phyloP scores from a whole-genome alignment of 2,329 filamentous ascomycete genomes.

The Xenosphaeropsis pyriputrescens region DNA sequence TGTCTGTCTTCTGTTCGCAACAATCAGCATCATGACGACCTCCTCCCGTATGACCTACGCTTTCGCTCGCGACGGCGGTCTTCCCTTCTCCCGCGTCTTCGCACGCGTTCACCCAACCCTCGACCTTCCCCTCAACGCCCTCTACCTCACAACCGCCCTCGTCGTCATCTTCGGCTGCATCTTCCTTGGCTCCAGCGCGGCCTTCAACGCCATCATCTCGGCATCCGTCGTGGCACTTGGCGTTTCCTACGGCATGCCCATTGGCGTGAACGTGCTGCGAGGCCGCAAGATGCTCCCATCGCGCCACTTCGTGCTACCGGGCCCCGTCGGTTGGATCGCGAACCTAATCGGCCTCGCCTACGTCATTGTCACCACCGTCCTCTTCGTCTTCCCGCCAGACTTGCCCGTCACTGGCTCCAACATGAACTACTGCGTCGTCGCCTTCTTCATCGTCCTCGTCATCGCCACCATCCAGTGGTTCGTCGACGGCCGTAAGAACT shows the following conservation, averaged over 20 bases:
- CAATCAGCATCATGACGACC: slow-evolving; percentile 34
- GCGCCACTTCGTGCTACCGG: slow-evolving; percentile 41
- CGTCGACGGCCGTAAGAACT: slow-evolving; percentile 44
- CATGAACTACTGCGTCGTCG: slow-evolving; percentile 37
- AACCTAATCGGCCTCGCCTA: slow-evolving; percentile 43
- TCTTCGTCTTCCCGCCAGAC: slow-evolving; percentile 48
- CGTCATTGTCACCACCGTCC: slow-evolving; percentile 42
- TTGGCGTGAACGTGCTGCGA: slow-evolving; percentile 53
- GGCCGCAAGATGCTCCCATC: slow-evolving; percentile 32
- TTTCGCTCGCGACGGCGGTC: slow-evolving; percentile 51
- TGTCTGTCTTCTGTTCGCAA: slow-evolving; percentile 34
- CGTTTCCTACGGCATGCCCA: slow-evolving; percentile 60
- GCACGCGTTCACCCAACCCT: slow-evolving; percentile 44
- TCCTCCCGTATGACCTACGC: slow-evolving; percentile 51
- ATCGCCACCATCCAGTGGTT: slow-evolving; percentile 39
- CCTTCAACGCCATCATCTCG: slow-evolving; percentile 58
- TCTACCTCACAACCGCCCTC: slow-evolving; percentile 42
- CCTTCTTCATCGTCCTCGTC: slow-evolving; percentile 36
- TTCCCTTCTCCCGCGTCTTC: slow-evolving; percentile 46
- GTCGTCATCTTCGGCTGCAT: slow-evolving; percentile 57
- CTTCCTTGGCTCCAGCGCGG: slow-evolving; percentile 51
- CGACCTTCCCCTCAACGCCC: slow-evolving; percentile 48
- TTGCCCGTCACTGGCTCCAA: slow-evolving; percentile 39
- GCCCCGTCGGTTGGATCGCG: slow-evolving; percentile 43
- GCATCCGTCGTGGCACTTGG: slow-evolving; percentile 59